Evolutionary conservation across 139 green algal genomes (phyloP).

Genomic region (Tetraselmis striata): DNA sequence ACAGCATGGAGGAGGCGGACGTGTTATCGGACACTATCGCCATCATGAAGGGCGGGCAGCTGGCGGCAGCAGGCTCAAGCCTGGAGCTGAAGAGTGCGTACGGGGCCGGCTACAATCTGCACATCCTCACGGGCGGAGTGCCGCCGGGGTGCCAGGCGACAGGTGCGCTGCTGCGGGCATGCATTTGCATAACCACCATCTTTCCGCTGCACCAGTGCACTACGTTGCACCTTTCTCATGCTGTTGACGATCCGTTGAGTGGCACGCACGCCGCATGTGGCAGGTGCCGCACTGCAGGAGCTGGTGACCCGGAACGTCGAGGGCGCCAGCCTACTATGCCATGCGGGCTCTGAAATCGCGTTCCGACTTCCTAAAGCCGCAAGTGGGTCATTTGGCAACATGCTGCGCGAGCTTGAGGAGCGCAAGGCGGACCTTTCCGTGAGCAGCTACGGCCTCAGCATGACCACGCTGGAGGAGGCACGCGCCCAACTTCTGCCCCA

Average conservation of each 20-base stretch:
- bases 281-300: neutral
- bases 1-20: slow-evolving; percentile 86
- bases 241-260: no score
- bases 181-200: no score
- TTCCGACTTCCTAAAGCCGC: slow-evolving; percentile 36
- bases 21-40: slow-evolving; percentile 66
- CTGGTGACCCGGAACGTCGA: slow-evolving; percentile 32
- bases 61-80: slow-evolving; percentile 58
- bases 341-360: slow-evolving; percentile 34
- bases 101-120: slow-evolving; percentile 55
- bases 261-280: no score
- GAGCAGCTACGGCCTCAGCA: slow-evolving; percentile 50
- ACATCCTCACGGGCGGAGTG: slow-evolving; percentile 49
- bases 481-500: no score
- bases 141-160: neutral
- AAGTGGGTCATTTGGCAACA: slow-evolving; percentile 5
- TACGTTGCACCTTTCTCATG: neutral
- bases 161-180: no score
- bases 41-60: slow-evolving; percentile 63
- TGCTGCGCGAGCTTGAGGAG: slow-evolving; percentile 37
- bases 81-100: slow-evolving; percentile 64
- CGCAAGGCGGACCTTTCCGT: slow-evolving; percentile 32
- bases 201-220: no score
- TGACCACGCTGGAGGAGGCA: slow-evolving; percentile 68
- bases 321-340: slow-evolving; percentile 28